phyloP scores from a whole-genome alignment of 148 eudicot species.

The Fagopyrum homotropicum region DNA sequence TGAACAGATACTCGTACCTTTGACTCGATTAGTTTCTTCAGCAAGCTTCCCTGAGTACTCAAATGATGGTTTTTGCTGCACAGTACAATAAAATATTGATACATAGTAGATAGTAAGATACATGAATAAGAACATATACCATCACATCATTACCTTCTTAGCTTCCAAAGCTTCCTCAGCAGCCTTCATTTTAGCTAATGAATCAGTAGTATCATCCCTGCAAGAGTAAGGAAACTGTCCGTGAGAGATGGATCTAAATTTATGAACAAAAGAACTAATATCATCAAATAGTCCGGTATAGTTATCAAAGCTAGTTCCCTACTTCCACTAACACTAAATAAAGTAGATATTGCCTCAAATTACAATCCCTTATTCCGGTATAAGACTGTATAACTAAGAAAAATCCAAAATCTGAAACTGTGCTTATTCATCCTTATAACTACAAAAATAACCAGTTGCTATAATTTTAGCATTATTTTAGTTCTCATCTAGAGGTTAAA shows the following conservation, averaged over 20 bases:
- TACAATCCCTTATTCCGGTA: background rate
- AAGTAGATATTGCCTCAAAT: background rate
- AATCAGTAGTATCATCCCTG: conserved; percentile 66
- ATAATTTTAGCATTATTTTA: background rate
- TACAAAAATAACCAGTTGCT: background rate
- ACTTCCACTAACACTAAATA: background rate
- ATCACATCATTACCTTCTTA: conserved; percentile 42
- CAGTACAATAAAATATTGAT: background rate
- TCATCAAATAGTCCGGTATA: background rate
- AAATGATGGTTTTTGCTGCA: conserved; percentile 91
- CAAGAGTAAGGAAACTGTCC: conserved; percentile 18
- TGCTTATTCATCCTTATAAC: background rate
- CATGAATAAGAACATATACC: background rate
- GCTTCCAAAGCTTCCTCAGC: conserved; percentile 63
- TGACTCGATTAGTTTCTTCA: conserved; percentile 89
- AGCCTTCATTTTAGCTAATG: conserved; percentile 82
- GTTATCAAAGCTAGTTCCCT: background rate
- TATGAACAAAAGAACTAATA: background rate
- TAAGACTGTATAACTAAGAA: background rate
- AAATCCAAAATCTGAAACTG: background rate
- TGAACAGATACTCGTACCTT: conserved; percentile 36
- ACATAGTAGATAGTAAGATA: background rate
- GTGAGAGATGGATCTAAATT: conserved; percentile 8
- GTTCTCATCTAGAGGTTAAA: conserved; percentile 3
- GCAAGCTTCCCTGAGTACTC: conserved; percentile 99